These are phyloP conservation scores for Salvia sclarea DNA, from an alignment of 305 asterid species.

Conservation along the genomic window DNA sequence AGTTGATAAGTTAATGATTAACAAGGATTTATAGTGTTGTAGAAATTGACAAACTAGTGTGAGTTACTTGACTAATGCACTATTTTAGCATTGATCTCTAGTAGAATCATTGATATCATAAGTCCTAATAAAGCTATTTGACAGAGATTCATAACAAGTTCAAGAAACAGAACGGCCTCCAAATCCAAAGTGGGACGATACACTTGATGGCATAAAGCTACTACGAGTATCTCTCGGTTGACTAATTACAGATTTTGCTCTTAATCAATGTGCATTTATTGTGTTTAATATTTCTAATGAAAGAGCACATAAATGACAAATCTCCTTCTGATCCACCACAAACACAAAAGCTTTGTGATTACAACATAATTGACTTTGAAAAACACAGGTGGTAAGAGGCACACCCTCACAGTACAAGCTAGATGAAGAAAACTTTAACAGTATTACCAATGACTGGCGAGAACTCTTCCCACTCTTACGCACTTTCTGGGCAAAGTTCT, in stretches of 20 bases:
- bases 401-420: background rate
- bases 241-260: background rate
- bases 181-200: conserved; percentile 7
- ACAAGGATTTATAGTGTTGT: background rate
- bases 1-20: background rate
- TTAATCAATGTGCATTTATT: background rate
- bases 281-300: background rate
- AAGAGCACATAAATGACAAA: conserved; percentile 2
- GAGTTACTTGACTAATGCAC: background rate
- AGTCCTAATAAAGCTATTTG: background rate
- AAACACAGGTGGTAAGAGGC: background rate
- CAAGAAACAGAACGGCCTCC: conserved; percentile 17
- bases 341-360: background rate
- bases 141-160: background rate
- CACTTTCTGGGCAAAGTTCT: conserved; percentile 45
- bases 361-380: conserved; percentile 19
- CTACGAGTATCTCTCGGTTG: background rate
- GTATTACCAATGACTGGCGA: conserved; percentile 48
- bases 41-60: background rate
- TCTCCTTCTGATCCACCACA: background rate
- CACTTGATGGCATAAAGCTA: background rate
- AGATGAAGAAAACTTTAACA: conserved; percentile 20
- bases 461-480: conserved; percentile 49
- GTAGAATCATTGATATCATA: conserved; percentile 4
- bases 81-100: background rate